Evolutionary conservation across 2,329 filamentous ascomycete genomes (phyloP).

Genomic region (Cercospora berteroae): DNA sequence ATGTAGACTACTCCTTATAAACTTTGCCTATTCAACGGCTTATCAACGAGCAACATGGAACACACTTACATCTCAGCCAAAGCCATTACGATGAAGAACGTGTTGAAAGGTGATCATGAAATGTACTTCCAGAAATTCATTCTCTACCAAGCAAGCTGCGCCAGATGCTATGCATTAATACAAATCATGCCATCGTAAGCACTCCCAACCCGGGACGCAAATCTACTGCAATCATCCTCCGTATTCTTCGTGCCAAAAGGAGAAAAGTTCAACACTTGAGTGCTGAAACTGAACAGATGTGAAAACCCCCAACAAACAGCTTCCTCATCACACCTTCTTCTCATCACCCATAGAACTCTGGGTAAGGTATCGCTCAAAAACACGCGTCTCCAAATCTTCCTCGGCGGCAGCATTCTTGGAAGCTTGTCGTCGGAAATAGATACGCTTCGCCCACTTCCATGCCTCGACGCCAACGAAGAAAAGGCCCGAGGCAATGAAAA

Average conservation of each 20-base stretch:
- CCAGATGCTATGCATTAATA: not conserved
- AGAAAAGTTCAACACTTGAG: not conserved
- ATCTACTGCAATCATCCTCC: not conserved
- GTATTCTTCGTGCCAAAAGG: not conserved
- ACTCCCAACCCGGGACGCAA: not conserved
- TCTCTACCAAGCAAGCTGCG: not conserved
- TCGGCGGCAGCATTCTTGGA: conserved; percentile 13
- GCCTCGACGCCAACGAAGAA: conserved; percentile 64
- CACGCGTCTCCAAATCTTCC: conserved; percentile 26
- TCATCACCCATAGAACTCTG: conserved; percentile 23
- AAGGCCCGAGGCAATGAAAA: conserved; percentile 45
- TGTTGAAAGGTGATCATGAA: not conserved
- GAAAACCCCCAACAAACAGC: not conserved
- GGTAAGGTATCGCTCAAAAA: conserved; percentile 30
- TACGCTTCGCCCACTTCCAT: conserved; percentile 67
- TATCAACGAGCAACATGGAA: no score
- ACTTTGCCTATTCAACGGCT: no score
- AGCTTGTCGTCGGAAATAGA: conserved; percentile 24
- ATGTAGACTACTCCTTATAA: no score
- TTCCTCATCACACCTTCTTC: conserved; percentile 16
- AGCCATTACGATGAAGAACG: not conserved
- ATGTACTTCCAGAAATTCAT: not conserved
- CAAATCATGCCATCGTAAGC: not conserved
- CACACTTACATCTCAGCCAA: no score
- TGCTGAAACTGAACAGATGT: not conserved